Evolutionary conservation across 1,284 basidiomycete genomes (phyloP).

Genomic region (Ganoderma resinaceum): DNA sequence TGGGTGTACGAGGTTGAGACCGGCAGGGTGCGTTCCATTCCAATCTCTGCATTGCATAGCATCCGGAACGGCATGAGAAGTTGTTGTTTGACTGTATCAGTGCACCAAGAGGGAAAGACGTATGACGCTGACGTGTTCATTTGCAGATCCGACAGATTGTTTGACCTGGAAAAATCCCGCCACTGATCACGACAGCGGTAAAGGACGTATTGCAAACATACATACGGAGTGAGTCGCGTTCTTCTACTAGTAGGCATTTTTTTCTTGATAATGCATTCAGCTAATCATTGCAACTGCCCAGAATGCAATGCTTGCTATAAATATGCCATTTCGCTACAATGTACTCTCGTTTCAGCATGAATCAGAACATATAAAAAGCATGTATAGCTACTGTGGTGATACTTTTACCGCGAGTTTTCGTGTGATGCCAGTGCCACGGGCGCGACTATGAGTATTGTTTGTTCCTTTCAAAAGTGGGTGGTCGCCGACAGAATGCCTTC

Average conservation of each 20-base stretch:
- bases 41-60: not conserved
- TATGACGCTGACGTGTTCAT: not conserved
- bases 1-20: conserved; percentile 73
- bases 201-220: not conserved
- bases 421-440: too few relatives aligned
- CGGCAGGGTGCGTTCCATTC: conserved; percentile 53
- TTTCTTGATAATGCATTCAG: too few relatives aligned
- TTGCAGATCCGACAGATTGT: conserved; percentile 20
- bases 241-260: not conserved
- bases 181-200: not conserved
- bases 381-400: too few relatives aligned
- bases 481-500: too few relatives aligned
- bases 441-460: too few relatives aligned
- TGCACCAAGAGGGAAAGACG: not conserved
- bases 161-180: not conserved
- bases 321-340: too few relatives aligned
- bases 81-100: not conserved
- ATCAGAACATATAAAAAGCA: too few relatives aligned
- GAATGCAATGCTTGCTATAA: too few relatives aligned
- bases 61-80: not conserved
- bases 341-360: too few relatives aligned
- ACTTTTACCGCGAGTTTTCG: too few relatives aligned
- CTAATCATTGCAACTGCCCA: not conserved
- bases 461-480: too few relatives aligned
- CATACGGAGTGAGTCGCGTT: not conserved